Evolutionary conservation across 805 yeast genomes (phyloP).

Genomic region (Kazachstania bromeliacearum): DNA sequence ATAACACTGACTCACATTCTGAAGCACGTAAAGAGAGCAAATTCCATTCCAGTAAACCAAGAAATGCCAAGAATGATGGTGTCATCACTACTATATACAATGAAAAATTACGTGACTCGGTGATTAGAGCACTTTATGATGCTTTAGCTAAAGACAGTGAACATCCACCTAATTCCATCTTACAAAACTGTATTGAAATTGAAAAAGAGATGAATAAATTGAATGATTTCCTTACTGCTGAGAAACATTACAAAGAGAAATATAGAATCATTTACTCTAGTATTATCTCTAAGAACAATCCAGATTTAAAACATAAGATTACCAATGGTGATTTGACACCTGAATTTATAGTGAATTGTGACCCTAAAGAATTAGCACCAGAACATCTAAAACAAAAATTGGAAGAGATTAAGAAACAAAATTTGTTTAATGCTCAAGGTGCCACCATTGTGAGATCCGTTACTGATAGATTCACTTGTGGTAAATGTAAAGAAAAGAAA

Average conservation of each 20-base stretch:
- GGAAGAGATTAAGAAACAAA: constrained; percentile 77
- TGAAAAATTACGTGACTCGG: constrained; percentile 74
- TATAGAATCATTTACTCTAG: constrained; percentile 82
- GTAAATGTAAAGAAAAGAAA: constrained; percentile 94
- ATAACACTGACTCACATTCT: neutral
- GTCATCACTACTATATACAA: constrained; percentile 59
- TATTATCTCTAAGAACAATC: constrained; percentile 81
- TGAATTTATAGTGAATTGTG: constrained; percentile 60
- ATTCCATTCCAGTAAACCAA: constrained; percentile 44
- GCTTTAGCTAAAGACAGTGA: constrained; percentile 77
- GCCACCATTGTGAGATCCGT: constrained; percentile 93
- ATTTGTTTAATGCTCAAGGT: constrained; percentile 93
- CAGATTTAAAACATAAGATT: constrained; percentile 65
- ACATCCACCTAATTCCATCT: constrained; percentile 49
- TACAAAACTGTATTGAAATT: constrained; percentile 56
- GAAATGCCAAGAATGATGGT: constrained; percentile 77
- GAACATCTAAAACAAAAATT: constrained; percentile 78
- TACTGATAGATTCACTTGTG: constrained; percentile 94
- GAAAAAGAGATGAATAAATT: constrained; percentile 61
- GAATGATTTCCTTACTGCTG: constrained; percentile 45
- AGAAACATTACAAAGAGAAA: constrained; percentile 60
- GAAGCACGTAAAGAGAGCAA: constrained; percentile 29
- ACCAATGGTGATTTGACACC: constrained; percentile 60
- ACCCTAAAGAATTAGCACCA: constrained; percentile 94
- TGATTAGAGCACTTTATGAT: constrained; percentile 75